Conservation (phyloP, 2,329 filamentous ascomycete species). For the Colletotrichum phormii region DNA sequence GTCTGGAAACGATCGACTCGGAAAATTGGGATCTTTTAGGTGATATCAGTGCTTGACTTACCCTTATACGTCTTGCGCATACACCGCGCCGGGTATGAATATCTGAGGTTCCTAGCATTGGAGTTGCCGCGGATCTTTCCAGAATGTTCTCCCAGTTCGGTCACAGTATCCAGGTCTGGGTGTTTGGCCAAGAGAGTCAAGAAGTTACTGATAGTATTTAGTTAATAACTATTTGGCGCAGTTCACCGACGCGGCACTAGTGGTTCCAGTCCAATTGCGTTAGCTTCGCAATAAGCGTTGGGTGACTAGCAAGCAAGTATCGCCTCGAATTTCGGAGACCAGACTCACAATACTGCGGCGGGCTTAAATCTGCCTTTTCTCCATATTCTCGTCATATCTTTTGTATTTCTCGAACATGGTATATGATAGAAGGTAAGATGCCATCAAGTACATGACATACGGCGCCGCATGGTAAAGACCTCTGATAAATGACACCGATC, state of each 20-base stretch:
- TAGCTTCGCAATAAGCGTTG: no score
- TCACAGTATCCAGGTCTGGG: background rate
- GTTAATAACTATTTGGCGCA: accelerated
- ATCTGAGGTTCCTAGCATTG: no score
- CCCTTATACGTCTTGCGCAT: no score
- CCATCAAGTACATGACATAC: background rate
- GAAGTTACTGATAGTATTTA: background rate
- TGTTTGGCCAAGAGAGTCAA: background rate
- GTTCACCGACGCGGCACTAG: background rate
- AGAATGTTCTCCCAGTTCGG: no score
- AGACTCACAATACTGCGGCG: background rate
- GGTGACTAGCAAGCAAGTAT: no score
- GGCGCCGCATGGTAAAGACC: background rate
- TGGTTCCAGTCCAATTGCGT: background rate
- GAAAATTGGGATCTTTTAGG: no score
- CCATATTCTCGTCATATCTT: background rate
- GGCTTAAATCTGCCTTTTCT: background rate
- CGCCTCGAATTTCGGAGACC: background rate
- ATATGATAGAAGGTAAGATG: background rate
- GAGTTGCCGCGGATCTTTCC: background rate
- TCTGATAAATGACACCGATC: background rate
- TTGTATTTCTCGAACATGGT: background rate
- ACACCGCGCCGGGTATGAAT: no score
- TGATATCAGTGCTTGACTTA: no score
- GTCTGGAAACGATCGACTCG: no score